phyloP scores from a whole-genome alignment of 768 basidiomycete genomes.

The Xerocomellus dryophilus region DNA sequence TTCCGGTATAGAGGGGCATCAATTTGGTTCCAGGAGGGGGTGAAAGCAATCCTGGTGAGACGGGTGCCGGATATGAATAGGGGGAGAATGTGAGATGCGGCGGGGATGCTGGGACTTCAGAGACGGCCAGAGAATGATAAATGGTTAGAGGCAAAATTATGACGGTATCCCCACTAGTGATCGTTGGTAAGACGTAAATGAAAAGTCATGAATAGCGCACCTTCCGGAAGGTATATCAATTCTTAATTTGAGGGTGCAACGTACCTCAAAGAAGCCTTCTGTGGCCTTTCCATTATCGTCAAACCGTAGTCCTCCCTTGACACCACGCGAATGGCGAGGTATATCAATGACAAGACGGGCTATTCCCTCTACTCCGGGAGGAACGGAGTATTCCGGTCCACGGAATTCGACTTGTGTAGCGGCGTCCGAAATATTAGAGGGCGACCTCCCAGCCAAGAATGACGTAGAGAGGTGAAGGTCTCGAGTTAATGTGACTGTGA shows the following conservation, averaged over 20 bases:
- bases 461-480: constrained; percentile 53
- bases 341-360: constrained; percentile 79
- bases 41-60: constrained; percentile 21
- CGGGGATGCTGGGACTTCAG: constrained; percentile 36
- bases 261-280: constrained; percentile 66
- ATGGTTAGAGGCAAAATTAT: constrained; percentile 63
- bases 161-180: constrained; percentile 63
- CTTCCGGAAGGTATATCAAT: constrained; percentile 66
- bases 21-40: constrained; percentile 22
- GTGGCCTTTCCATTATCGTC: constrained; percentile 45
- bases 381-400: constrained; percentile 71
- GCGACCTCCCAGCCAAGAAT: constrained; percentile 21
- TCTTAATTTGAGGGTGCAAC: constrained; percentile 58
- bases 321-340: constrained; percentile 61
- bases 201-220: constrained; percentile 38
- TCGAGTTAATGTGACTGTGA: constrained; percentile 59
- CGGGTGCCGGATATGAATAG: constrained; percentile 19
- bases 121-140: constrained; percentile 60
- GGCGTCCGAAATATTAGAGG: constrained; percentile 57
- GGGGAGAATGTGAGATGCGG: constrained; percentile 11
- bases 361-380: constrained; percentile 72
- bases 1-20: constrained; percentile 10
- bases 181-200: constrained; percentile 9
- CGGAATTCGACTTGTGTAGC: constrained; percentile 67
- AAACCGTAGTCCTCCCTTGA: constrained; percentile 59